Base-by-base conservation (phyloP, 1,284 basidiomycete species). In the Taiwanofungus camphoratus region DNA sequence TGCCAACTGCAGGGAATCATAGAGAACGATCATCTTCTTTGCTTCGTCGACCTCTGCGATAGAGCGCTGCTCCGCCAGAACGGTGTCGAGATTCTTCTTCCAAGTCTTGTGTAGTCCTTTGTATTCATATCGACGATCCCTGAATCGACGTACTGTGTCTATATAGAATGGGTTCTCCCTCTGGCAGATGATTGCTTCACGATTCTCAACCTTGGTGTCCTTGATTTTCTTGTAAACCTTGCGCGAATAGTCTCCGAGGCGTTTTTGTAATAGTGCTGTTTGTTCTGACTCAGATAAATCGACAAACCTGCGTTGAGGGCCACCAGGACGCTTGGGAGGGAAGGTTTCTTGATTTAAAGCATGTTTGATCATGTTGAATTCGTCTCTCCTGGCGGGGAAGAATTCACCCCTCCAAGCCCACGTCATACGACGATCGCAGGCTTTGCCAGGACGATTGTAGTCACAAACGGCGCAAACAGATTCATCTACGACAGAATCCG, bases 321-420 rank as follows among this genome's bases (percentile, higher is more conserved):
- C 79, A 23, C 80, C 82, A 1, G 88, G 76, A 35, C 73, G 78
- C 63, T 83, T 88, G 1, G 90, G 74, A 5, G 96, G 94, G 64
- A 99, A 98, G 0, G 73, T 70, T 67, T 99, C 96, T 61, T 95
- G 92, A 58, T 96, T 92, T 26, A 99, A 71, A 1, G 96, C 96
- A 55, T 98, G 92, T 54, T 87, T 86, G 60, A 99, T 95, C 96
- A 99, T 99, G 69, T 99, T 99, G 67, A 87, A 95, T 62, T 99
- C 96, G 69, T 99, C 95, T 16, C 95, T 75, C 56, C 95, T 92
- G 0, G 96, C 94, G 5, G 96, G 96, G 69, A 99, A 99, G 64
- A 88, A 99, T 59, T 99, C 96, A 46, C 96, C 96, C 62, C 96
- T 76, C 96, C 96, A 99, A 0, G 96, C 94, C 96, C 96, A 99